Evolutionary conservation across 2,329 filamentous ascomycete species (phyloP).

Genomic region (Basipetospora chlamydospora): DNA sequence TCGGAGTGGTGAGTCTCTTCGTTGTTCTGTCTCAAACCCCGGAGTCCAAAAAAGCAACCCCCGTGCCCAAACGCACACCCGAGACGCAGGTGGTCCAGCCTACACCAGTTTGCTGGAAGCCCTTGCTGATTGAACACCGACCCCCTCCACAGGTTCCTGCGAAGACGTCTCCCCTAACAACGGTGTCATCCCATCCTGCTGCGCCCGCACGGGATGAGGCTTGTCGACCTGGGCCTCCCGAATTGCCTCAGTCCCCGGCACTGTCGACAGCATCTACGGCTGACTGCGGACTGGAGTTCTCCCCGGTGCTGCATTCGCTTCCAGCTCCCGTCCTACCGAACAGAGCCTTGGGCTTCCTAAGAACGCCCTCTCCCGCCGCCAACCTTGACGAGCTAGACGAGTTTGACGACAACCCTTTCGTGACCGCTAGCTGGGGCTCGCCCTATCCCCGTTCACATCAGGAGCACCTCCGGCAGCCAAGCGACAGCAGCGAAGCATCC

Average conservation of each 20-base stretch:
- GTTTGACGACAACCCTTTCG: conserved; percentile 28
- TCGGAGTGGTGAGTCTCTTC: conserved; percentile 30
- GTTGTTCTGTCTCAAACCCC: neutral
- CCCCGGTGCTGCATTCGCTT: conserved; percentile 43
- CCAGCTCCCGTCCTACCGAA: conserved; percentile 26
- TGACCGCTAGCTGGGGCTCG: conserved; percentile 80
- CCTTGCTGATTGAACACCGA: too few relatives aligned
- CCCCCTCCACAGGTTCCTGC: conserved; percentile 18
- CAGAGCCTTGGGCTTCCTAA: conserved; percentile 8
- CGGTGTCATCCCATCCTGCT: conserved; percentile 43
- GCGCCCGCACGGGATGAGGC: conserved; percentile 38
- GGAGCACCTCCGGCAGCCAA: conserved; percentile 31
- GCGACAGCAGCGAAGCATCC: conserved; percentile 43
- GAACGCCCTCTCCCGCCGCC: conserved; percentile 2
- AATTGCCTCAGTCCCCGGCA: conserved; percentile 37
- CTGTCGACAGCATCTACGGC: conserved; percentile 49
- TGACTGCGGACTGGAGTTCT: conserved; percentile 35
- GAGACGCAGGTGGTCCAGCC: too few relatives aligned
- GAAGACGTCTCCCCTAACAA: conserved; percentile 42
- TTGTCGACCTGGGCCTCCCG: conserved; percentile 17
- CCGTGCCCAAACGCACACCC: too few relatives aligned
- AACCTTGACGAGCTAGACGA: conserved; percentile 17
- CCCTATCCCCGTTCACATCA: conserved; percentile 60
- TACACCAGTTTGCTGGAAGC: too few relatives aligned
- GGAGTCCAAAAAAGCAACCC: neutral